Conservation (phyloP, 352 stramenopile genomes). For the Globisporangium paroecandrum region DNA sequence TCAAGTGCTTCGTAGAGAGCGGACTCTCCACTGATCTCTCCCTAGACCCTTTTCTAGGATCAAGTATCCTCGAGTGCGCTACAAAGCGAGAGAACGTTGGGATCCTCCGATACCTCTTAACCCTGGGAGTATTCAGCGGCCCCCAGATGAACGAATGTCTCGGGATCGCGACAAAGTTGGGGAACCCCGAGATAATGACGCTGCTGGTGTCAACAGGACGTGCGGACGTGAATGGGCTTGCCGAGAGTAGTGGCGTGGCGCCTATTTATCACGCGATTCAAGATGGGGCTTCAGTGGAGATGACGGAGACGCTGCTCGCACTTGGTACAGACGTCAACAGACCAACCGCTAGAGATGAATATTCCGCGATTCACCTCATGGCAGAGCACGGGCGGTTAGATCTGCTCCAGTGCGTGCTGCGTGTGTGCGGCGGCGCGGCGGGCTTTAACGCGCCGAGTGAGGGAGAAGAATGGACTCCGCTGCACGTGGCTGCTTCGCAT, state of each 20-base stretch:
- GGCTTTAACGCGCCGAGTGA: background rate
- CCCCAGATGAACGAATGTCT: background rate
- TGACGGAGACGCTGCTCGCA: background rate
- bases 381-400: background rate
- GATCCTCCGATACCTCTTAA: background rate
- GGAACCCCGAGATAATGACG: background rate
- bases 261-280: background rate
- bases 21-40: background rate
- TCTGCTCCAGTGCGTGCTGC: background rate
- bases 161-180: background rate
- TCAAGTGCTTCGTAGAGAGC: background rate
- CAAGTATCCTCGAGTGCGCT: background rate
- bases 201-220: background rate
- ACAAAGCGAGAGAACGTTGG: background rate
- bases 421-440: background rate
- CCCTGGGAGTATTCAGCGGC: background rate
- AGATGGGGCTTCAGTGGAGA: background rate
- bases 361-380: slow-evolving; percentile 3
- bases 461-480: background rate
- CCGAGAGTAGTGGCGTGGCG: background rate
- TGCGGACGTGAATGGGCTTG: background rate
- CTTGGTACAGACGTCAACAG: background rate
- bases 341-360: background rate
- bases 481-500: background rate
- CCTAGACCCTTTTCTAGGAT: too few relatives aligned